These are phyloP conservation scores for Gaeumannomyces sp. DNA, from an alignment of 2,329 filamentous ascomycete species.

Conservation along the genomic window DNA sequence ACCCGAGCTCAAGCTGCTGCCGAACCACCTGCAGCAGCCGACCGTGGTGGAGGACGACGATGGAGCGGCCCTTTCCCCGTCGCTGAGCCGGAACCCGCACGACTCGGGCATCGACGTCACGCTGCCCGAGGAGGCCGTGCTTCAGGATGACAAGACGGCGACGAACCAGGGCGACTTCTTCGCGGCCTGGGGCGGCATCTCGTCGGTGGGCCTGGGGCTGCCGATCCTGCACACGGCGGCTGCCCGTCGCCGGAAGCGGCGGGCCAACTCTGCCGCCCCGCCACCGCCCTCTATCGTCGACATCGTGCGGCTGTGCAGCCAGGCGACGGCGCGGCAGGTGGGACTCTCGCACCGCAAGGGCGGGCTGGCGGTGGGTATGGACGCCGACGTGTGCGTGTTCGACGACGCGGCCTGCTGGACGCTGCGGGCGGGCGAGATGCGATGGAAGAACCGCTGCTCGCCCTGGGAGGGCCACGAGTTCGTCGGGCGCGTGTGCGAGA, in stretches of 20 bases:
- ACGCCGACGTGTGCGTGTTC: constrained; percentile 89
- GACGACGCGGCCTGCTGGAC: constrained; percentile 77
- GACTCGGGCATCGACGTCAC: constrained; percentile 50
- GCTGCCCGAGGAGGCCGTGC: constrained; percentile 20
- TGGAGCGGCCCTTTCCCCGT: constrained; percentile 7
- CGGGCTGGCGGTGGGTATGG: constrained; percentile 71
- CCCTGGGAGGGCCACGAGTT: constrained; percentile 81
- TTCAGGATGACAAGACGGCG: not conserved
- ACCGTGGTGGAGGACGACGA: constrained; percentile 13
- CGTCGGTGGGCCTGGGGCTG: constrained; percentile 84
- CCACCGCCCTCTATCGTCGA: constrained; percentile 52
- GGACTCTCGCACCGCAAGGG: constrained; percentile 78
- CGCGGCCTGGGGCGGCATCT: constrained; percentile 92
- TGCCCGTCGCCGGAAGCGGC: constrained; percentile 29
- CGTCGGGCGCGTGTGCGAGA: constrained; percentile 73
- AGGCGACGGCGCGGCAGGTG: constrained; percentile 82
- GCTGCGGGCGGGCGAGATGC: constrained; percentile 71
- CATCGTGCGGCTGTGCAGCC: constrained; percentile 77
- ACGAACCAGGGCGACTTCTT: constrained; percentile 73
- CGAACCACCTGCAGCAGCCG: constrained; percentile 51
- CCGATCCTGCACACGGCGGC: constrained; percentile 83
- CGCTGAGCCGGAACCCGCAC: constrained; percentile 31
- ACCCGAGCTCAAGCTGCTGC: constrained; percentile 84
- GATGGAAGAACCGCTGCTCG: constrained; percentile 89
- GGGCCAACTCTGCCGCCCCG: not conserved